These are phyloP conservation scores for Pisolithus thermaeus DNA, from an alignment of 1,284 basidiomycete species.

Conservation along the genomic window DNA sequence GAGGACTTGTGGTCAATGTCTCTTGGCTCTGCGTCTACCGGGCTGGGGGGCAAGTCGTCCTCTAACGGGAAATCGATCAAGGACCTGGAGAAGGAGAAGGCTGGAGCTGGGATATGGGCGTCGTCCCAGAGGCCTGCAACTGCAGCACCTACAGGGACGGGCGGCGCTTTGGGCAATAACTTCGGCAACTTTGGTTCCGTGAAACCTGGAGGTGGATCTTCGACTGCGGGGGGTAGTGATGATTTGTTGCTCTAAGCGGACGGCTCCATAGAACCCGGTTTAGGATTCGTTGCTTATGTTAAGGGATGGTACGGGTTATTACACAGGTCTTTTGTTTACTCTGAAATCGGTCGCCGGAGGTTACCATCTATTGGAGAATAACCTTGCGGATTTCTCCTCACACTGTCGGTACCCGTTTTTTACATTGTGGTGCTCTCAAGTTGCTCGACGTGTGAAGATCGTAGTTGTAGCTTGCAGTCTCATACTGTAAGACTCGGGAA, in stretches of 20 bases:
- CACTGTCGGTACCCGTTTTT: no score
- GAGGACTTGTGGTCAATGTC: conserved; percentile 91
- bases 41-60: conserved; percentile 19
- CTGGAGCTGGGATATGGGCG: conserved; percentile 74
- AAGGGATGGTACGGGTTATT: not conserved
- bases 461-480: no score
- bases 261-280: not conserved
- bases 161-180: conserved; percentile 25
- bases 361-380: not conserved
- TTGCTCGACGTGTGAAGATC: no score
- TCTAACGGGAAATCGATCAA: conserved; percentile 69
- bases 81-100: conserved; percentile 84
- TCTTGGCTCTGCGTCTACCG: conserved; percentile 45
- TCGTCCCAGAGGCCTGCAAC: conserved; percentile 28
- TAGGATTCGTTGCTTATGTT: not conserved
- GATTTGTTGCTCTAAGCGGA: conserved; percentile 45
- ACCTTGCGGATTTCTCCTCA: not conserved
- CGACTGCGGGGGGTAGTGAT: conserved; percentile 30
- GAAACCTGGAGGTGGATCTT: conserved; percentile 12
- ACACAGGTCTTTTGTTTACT: not conserved
- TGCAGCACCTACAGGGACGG: conserved; percentile 16
- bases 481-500: no score
- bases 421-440: no score
- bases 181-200: conserved; percentile 43
- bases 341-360: not conserved